Conservation (phyloP, 441 rosid species). For the Raphanus hybrid region DNA sequence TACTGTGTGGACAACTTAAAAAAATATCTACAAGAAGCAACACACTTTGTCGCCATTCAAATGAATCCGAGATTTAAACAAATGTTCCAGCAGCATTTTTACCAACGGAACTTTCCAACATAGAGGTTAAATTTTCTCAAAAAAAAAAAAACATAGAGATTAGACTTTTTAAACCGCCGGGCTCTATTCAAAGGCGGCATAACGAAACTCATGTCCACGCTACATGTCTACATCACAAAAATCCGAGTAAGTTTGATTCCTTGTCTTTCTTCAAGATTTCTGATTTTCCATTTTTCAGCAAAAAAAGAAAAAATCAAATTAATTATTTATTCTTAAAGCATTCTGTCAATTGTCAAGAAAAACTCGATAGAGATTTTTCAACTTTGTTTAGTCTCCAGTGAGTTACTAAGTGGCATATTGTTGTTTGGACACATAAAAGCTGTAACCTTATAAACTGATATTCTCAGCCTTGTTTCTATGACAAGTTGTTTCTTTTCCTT, state of each 20-base stretch:
- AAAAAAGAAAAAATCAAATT: neutral
- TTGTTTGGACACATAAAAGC: neutral
- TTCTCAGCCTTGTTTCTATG: slow-evolving; percentile 40
- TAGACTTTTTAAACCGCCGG: neutral
- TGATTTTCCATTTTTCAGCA: neutral
- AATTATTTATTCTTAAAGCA: neutral
- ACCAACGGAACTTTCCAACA: neutral
- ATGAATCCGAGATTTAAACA: neutral
- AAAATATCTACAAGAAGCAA: neutral
- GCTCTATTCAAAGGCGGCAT: too few species aligned
- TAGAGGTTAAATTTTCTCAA: neutral
- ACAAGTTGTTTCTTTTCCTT: slow-evolving; percentile 48
- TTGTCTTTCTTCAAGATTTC: neutral
- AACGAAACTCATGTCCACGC: too few species aligned
- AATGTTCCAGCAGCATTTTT: neutral
- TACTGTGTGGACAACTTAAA: neutral
- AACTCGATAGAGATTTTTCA: neutral
- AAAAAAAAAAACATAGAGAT: too few species aligned
- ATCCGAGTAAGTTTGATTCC: slow-evolving; percentile 62
- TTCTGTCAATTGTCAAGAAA: neutral
- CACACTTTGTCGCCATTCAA: neutral
- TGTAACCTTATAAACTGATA: slow-evolving; percentile 12
- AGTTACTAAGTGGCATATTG: slow-evolving; percentile 16
- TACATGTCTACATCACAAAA: too few species aligned
- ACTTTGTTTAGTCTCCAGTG: neutral